Conservation (phyloP, 2,329 filamentous ascomycete genomes). For the Apiospora arundinis region DNA sequence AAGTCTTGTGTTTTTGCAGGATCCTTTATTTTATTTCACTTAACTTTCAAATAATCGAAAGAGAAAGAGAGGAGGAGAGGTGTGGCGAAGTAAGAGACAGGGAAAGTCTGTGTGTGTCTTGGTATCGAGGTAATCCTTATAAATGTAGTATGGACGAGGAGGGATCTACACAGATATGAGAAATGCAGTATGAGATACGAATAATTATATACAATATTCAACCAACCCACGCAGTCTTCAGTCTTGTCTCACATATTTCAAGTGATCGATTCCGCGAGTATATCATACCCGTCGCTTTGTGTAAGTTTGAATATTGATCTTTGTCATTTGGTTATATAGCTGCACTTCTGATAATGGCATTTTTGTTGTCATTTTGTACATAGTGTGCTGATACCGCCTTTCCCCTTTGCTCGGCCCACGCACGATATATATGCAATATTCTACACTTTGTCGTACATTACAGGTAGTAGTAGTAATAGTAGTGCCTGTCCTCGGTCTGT, state of each 20-base stretch:
- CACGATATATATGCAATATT: slow-evolving; percentile 14
- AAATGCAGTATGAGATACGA: slow-evolving; percentile 20
- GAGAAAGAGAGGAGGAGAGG: not conserved
- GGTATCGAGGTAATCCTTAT: not conserved
- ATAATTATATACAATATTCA: not conserved
- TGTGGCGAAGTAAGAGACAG: too few species aligned
- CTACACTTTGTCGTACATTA: slow-evolving; percentile 15
- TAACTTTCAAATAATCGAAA: too few species aligned
- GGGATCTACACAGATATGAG: not conserved
- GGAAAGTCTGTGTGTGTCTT: too few species aligned
- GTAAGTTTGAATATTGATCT: slow-evolving; percentile 1
- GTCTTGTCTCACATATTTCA: not conserved
- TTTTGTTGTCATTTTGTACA: slow-evolving; percentile 13
- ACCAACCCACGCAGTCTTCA: not conserved
- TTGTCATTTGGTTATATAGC: not conserved
- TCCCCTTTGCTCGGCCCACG: not conserved
- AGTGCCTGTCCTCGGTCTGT: not conserved
- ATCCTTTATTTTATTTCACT: too few species aligned
- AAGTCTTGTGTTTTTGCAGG: not conserved
- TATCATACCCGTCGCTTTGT: too few species aligned
- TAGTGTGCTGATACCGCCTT: not conserved
- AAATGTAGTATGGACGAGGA: not conserved
- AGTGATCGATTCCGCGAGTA: not conserved
- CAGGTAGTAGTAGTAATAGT: not conserved
- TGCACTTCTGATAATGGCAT: not conserved